Evolutionary conservation across 2,329 filamentous ascomycete species (phyloP).

Genomic region (Neopestalotiopsis clavispora): DNA sequence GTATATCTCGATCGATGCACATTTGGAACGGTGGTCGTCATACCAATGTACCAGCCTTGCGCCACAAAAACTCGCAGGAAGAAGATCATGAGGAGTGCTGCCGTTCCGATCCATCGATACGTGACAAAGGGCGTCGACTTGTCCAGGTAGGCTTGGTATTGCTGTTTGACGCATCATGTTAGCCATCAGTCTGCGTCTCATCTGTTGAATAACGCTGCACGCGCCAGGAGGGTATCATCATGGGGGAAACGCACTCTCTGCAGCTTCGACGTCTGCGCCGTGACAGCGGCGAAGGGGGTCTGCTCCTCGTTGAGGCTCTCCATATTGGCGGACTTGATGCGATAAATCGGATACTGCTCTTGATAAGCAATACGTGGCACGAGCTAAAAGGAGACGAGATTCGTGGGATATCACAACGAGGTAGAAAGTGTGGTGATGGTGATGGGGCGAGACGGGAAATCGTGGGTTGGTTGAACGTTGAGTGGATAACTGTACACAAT

Average conservation of each 20-base stretch:
- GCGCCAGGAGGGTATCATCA: not conserved
- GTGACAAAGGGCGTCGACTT: slow-evolving; percentile 87
- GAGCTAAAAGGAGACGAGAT: not conserved
- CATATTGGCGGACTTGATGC: slow-evolving; percentile 56
- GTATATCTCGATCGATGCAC: not conserved
- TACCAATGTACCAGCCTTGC: slow-evolving; percentile 99
- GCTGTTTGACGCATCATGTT: slow-evolving; percentile 50
- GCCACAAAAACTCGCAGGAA: slow-evolving; percentile 87
- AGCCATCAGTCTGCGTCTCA: slow-evolving; percentile 1
- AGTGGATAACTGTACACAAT: not conserved
- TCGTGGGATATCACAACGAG: not conserved
- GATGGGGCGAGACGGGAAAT: not conserved
- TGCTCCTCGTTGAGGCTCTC: slow-evolving; percentile 85
- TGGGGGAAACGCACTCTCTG: slow-evolving; percentile 59
- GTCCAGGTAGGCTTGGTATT: slow-evolving; percentile 94
- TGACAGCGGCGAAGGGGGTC: slow-evolving; percentile 90
- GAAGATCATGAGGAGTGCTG: slow-evolving; percentile 75
- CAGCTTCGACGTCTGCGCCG: slow-evolving; percentile 79
- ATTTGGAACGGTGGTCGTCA: slow-evolving; percentile 28
- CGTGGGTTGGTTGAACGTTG: not conserved
- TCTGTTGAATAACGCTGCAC: not conserved
- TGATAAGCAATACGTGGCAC: not conserved
- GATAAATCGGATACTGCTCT: not conserved
- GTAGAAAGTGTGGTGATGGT: slow-evolving; percentile 2
- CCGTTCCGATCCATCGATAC: slow-evolving; percentile 92